Evolutionary conservation across 495 filamentous ascomycete genomes (phyloP), one percentile per base, ranked within the genome.

Genomic region (Aspergillus egyptiacus): DNA sequence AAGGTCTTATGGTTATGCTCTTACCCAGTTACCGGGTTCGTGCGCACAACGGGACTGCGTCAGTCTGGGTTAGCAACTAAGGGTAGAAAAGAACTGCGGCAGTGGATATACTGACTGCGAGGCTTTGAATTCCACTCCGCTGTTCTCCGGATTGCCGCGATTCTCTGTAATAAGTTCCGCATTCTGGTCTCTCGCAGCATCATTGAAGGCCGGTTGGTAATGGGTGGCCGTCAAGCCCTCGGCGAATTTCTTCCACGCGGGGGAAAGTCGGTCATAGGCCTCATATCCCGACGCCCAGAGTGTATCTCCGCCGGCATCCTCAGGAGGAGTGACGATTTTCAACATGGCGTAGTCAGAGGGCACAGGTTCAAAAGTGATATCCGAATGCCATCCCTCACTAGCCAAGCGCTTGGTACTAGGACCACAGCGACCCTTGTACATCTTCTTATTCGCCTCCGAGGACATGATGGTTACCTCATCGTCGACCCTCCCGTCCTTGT

Each of bases 211-310:
- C 0, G 37, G 28, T 27, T 50, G 47, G 13, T 41, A 8, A 28
- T 50, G 28, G 1, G 33, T 18, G 6, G 47, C 38, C 3, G 47
- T 42, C 31, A 50, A 17, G 10, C 20, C 37, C n/a, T 50, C 48
- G 0, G 30, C 31, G 5, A 50, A 6, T 7, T 19, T 30, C 18
- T 44, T 38, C 9, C 27, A 27, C 0, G 48, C 39, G 28, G 28
- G 38, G 13, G 48, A 50, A 1, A 50, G 18, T 9, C 39, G 31
- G 39, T 50, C 38, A 19, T 50, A 50, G 5, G 31, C 48, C 18
- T 44, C 48, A 19, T 50, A 50, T 10, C 48, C 38, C 6, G 48
- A 50, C 10, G 48, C 38, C 38, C 31, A 50, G 5, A 50, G 39
- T 0, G 48, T 50, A 30, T 50, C 39, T 2, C 48, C 48, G 7